Evolutionary conservation across 1,139 yeast species (phyloP).

Genomic region (Geotrichum candidum): DNA sequence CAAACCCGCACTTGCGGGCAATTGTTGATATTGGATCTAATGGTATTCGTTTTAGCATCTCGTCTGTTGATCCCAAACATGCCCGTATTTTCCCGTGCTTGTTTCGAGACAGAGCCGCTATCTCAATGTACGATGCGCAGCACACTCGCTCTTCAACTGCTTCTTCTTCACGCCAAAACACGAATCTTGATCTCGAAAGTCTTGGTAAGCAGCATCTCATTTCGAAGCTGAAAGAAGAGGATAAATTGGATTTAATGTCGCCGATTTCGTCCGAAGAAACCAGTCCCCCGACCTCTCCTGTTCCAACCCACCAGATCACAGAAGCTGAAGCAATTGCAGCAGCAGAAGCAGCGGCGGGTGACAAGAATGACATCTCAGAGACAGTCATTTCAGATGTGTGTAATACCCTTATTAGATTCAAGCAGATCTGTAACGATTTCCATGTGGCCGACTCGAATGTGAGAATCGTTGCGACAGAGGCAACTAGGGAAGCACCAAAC

Average conservation of each 20-base stretch:
- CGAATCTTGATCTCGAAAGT: constrained; percentile 25
- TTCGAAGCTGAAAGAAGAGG: constrained; percentile 7
- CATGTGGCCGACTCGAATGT: constrained; percentile 56
- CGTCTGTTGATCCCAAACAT: constrained; percentile 57
- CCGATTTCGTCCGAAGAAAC: background rate
- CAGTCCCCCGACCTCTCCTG: constrained; percentile 1
- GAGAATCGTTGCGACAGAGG: constrained; percentile 61
- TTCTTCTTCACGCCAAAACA: background rate
- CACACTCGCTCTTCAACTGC: constrained; percentile 15
- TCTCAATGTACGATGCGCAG: constrained; percentile 53
- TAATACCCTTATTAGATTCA: constrained; percentile 55
- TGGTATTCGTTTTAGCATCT: constrained; percentile 60
- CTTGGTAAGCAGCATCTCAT: constrained; percentile 15
- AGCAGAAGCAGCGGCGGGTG: constrained; percentile 27
- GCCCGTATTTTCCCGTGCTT: constrained; percentile 67
- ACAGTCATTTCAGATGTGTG: constrained; percentile 51
- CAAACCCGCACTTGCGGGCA: constrained; percentile 16
- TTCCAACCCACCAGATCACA: background rate
- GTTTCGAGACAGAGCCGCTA: constrained; percentile 61
- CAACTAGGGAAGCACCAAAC: constrained; percentile 58
- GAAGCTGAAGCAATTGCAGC: constrained; percentile 15
- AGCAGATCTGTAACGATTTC: constrained; percentile 58
- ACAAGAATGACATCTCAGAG: constrained; percentile 49
- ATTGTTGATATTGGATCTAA: constrained; percentile 66
- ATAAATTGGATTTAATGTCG: constrained; percentile 13